These are phyloP conservation scores for Excoecaria agallocha DNA, from an alignment of 345 rosid species.

Conservation along the genomic window DNA sequence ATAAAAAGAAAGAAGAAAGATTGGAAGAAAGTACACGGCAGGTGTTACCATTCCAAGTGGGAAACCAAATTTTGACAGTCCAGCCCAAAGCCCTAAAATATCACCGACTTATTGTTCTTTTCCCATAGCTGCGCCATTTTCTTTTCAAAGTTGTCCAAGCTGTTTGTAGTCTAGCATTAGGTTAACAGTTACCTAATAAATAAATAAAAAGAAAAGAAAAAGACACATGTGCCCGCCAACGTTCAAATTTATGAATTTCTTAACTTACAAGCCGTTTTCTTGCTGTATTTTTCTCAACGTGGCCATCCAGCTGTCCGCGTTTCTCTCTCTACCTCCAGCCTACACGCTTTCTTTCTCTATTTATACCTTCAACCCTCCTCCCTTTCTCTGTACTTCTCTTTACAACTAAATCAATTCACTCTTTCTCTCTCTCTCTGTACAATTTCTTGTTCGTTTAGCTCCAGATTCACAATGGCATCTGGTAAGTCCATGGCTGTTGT, in stretches of 20 bases:
- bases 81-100: too few species aligned
- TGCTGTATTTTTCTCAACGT: slow-evolving; percentile 2
- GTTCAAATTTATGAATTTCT: background rate
- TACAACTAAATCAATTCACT: background rate
- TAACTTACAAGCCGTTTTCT: slow-evolving; percentile 10
- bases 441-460: too few species aligned
- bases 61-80: too few species aligned
- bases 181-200: too few species aligned
- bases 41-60: too few species aligned
- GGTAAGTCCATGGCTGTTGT: slow-evolving; percentile 1
- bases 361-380: background rate
- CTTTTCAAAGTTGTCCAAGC: too few species aligned
- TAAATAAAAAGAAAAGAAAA: too few species aligned
- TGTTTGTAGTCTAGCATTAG: too few species aligned
- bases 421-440: background rate
- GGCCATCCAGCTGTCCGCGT: slow-evolving; percentile 21
- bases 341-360: slow-evolving; percentile 6
- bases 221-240: background rate
- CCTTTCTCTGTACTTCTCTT: background rate
- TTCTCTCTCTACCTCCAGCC: background rate
- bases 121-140: too few species aligned
- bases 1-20: too few species aligned
- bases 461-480: slow-evolving; percentile 6
- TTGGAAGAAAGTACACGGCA: too few species aligned
- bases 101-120: too few species aligned